phyloP scores from a whole-genome alignment of 2,329 filamentous ascomycete species.

The Gnomoniopsis smithogilvyi region DNA sequence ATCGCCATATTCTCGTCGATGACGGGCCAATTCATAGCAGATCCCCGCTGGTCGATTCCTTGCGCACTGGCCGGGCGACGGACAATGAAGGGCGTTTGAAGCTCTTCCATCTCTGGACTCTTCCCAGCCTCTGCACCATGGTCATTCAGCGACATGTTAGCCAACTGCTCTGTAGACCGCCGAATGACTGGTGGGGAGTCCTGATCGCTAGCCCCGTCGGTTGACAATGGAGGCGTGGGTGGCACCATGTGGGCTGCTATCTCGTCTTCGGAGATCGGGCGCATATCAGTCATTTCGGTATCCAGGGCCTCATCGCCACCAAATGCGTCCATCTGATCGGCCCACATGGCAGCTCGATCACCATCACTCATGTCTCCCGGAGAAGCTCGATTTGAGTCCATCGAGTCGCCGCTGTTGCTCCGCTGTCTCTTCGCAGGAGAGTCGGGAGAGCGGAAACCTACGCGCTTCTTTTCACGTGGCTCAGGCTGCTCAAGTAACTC shows the following conservation, averaged over 20 bases:
- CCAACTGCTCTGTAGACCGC: slow-evolving; percentile 13
- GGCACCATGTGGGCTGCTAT: slow-evolving; percentile 11
- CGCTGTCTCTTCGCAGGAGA: slow-evolving; percentile 15
- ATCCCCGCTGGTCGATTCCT: slow-evolving; percentile 8
- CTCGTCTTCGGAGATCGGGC: slow-evolving; percentile 2
- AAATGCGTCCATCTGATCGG: slow-evolving; percentile 12
- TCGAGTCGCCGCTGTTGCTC: slow-evolving; percentile 15
- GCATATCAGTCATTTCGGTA: slow-evolving; percentile 13
- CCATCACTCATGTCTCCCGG: slow-evolving; percentile 15
- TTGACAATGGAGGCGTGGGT: slow-evolving; percentile 12
- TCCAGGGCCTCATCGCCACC: slow-evolving; percentile 2
- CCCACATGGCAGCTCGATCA: slow-evolving; percentile 9
- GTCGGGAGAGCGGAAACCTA: slow-evolving; percentile 7
- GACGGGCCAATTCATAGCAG: slow-evolving; percentile 14
- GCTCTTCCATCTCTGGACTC: slow-evolving; percentile 17
- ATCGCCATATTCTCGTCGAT: slow-evolving; percentile 14
- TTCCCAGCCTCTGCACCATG: background rate
- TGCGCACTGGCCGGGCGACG: slow-evolving; percentile 12
- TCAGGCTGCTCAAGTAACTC: slow-evolving; percentile 27
- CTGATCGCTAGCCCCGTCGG: slow-evolving; percentile 7
- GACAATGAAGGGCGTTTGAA: slow-evolving; percentile 14
- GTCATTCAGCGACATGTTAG: slow-evolving; percentile 13
- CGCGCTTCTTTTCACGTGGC: slow-evolving; percentile 25
- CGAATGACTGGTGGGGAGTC: slow-evolving; percentile 4
- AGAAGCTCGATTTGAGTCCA: slow-evolving; percentile 16